Percentiles rank a stretch among this genome's conserved stretches.
These are phyloP conservation scores for Oryza australiensis DNA, from an alignment of 176 grass and related monocot genomes.

Conservation along the genomic window DNA sequence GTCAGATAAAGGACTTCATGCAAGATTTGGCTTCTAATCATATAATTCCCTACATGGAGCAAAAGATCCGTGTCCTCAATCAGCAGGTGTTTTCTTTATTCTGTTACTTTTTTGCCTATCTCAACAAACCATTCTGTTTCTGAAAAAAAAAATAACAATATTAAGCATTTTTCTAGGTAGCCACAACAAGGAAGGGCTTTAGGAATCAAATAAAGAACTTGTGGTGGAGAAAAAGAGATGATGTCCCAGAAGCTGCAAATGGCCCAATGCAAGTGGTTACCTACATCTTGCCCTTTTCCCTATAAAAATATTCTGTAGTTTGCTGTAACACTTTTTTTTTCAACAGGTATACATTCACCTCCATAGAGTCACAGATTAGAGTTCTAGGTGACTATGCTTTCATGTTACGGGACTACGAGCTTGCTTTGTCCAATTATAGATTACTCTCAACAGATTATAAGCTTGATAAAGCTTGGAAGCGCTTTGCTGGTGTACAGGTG, in stretches of 20 bases:
- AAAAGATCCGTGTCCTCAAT: slow-evolving; percentile 93
- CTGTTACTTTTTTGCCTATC: slow-evolving; percentile 9
- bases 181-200: slow-evolving; percentile 89
- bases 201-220: slow-evolving; percentile 99
- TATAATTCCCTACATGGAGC: slow-evolving; percentile 98
- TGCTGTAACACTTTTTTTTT: slow-evolving; percentile 37
- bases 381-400: slow-evolving; percentile 95
- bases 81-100: slow-evolving; percentile 70
- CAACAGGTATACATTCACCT: slow-evolving; percentile 90
- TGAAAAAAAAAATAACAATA: slow-evolving; percentile 22
- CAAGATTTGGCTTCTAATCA: slow-evolving; percentile 91
- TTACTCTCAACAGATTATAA: slow-evolving; percentile 95
- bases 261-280: slow-evolving; percentile 70
- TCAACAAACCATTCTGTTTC: slow-evolving; percentile 31
- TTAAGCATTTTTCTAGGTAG: slow-evolving; percentile 60
- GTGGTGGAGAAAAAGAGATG: slow-evolving; percentile 99
- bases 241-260: slow-evolving; percentile 76
- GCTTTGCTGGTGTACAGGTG: slow-evolving; percentile 92
- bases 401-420: slow-evolving; percentile 97
- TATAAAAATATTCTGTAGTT: slow-evolving; percentile 36
- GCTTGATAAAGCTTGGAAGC: slow-evolving; percentile 98
- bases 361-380: slow-evolving; percentile 97
- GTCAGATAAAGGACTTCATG: slow-evolving; percentile 96
- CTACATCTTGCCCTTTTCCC: slow-evolving; percentile 23
- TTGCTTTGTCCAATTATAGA: slow-evolving; percentile 97